Evolutionary conservation across 768 basidiomycete genomes (phyloP), one percentile per base, ranked within the genome.

Genomic region (Calocera cornea): DNA sequence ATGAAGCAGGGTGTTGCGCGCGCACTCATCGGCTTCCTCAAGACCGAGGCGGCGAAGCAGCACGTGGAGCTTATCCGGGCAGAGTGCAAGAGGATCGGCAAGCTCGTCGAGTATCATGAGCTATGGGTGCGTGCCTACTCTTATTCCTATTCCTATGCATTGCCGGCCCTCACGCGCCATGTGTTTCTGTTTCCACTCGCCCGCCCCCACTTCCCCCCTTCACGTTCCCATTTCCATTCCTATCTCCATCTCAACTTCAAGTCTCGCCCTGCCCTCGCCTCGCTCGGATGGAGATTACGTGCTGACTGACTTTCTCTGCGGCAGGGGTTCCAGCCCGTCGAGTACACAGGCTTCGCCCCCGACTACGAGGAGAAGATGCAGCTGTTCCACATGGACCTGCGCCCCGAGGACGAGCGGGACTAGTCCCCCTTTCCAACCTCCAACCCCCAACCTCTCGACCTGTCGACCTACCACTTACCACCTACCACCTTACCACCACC

Each of bases 361-460:
- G 54, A 60, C 31, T 60, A 60, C 19, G 54, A 60, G 54, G 54
- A 60, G 24, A 60, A 60, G 54, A 60, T 60, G 54, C 54, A 60
- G 54, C 22, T 60, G 54, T 60, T 60, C 31, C 54, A 60, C 22
- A 60, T 60, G 54, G 54, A 60, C 31, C 22, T 60, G 54, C 24
- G 54, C 27, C 24, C 54, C 2, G 44, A 47, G 44, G 44, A 47
- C 44, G 44, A 47, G 44, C 19, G 24, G 8, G 44, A 47, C 44
- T 17, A 47, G 44, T 19, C 14, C 14, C 44, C 44, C 40, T 41
- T 41, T 19, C 40, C 10, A 41, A 19, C 40, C 40, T 41, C 11
- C 40, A 41, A 19, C 10, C 10, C 11, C 19, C 40, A 41, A 10
- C 40, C 11, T 19, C 40, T 41, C 40, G 11, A 41, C 10, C 10